Evolutionary conservation across 2,329 filamentous ascomycete genomes (phyloP), one percentile per base, ranked within the genome.

Genomic region (Berkeleyomyces basicola): DNA sequence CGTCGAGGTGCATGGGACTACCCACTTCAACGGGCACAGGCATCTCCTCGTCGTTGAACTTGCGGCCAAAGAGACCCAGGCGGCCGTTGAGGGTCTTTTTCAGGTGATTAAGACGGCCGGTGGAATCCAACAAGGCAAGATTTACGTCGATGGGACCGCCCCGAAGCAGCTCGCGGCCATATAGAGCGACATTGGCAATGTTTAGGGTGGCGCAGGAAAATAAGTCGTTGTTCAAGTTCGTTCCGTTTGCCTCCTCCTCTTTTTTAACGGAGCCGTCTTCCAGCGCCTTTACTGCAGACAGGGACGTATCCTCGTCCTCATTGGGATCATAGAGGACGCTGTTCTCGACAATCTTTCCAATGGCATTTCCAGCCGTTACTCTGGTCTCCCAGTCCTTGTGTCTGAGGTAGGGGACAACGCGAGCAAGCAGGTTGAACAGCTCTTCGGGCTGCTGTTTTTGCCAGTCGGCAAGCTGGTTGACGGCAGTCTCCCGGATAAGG

Each of bases 391-490:
- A 99, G 71, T 91, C 92, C 72, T 92, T 96, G 68, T 93, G 92
- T 64, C 89, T 84, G 39, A 99, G 80, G 73, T 96, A 99, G 0
- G 93, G 92, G n/a, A 99, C 85, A 40, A 99, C 91, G 65, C 92
- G 82, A 39, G 90, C 92, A 10, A 99, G 80, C 5, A 99, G 81
- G 71, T 97, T 96, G 75, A 97, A 97, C 1, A 99, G 79, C 73
- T 99, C 95, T 75, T 99, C 92, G 0, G 93, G 93, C 70, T 97
- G 93, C 73, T 93, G 88, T 72, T 96, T 97, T 75, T 99, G 95
- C 74, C 96, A 93, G 75, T 99, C 93, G 66, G 91, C 93, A 66
- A 99, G 81, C 75, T 99, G 93, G 71, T 95, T 90, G 66, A 95
- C 93, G 66, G 93, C 95, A 66, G 93, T 99, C 71, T 96, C 95